Conservation (phyloP, 306 rosid species). For the Cucurbita pepo region DNA sequence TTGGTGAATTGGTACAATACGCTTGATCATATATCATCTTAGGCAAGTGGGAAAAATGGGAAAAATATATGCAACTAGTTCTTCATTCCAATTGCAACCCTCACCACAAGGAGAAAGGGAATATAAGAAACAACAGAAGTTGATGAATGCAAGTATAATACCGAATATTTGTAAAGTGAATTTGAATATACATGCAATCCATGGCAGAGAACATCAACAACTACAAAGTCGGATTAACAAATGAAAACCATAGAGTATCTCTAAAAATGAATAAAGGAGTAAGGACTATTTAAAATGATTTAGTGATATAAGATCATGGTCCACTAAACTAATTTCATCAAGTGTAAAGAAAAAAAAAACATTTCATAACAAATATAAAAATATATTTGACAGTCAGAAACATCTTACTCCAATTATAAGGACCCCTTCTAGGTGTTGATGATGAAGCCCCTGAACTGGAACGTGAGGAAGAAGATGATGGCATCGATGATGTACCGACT, state of each 20-base stretch:
- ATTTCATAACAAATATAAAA: not conserved
- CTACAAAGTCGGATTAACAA: not conserved
- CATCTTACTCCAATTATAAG: slow-evolving; percentile 52
- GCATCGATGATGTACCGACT: slow-evolving; percentile 15
- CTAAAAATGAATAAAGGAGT: not conserved
- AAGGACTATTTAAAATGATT: not conserved
- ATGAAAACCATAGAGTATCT: not conserved
- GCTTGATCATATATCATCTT: not conserved
- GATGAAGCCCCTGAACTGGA: slow-evolving; percentile 33
- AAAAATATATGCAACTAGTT: not conserved
- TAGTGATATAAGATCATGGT: not conserved
- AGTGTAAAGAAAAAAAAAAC: no score
- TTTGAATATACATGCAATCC: not conserved
- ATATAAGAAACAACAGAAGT: not conserved
- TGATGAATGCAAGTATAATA: not conserved
- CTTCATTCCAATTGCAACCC: not conserved
- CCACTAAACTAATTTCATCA: not conserved
- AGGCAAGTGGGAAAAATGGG: not conserved
- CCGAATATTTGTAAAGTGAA: not conserved
- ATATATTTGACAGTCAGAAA: not conserved
- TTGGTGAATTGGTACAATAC: not conserved
- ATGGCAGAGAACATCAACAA: not conserved
- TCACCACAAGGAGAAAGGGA: not conserved
- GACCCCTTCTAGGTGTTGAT: slow-evolving; percentile 42
- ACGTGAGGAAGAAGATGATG: slow-evolving; percentile 32